These are phyloP conservation scores for Phoenix dactylifera DNA, from an alignment of 176 grass and related monocot genomes.

Conservation along the genomic window DNA sequence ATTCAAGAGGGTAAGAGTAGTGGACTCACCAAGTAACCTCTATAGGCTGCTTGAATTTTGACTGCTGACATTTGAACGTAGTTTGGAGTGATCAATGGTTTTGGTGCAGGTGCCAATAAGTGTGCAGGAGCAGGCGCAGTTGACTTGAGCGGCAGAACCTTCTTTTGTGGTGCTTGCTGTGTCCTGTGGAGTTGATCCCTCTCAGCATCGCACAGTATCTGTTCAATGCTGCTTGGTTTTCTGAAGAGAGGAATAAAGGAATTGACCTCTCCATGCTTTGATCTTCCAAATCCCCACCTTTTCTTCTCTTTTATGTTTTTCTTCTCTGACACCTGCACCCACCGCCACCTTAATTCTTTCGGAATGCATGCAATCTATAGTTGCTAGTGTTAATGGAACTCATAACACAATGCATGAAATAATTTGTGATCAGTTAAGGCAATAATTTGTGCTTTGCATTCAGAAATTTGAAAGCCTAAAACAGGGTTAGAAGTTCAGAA, in stretches of 20 bases:
- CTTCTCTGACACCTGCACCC: constrained; percentile 15
- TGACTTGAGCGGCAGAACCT: constrained; percentile 5
- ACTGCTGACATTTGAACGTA: constrained; percentile 31
- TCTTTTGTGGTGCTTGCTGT: constrained; percentile 21
- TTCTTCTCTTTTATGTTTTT: constrained; percentile 55
- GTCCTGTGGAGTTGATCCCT: constrained; percentile 42
- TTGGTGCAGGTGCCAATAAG: constrained; percentile 13
- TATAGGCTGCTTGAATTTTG: constrained; percentile 68
- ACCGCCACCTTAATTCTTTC: background rate
- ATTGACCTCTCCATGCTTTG: constrained; percentile 36
- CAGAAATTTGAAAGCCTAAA: too few relatives aligned
- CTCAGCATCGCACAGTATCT: constrained; percentile 83
- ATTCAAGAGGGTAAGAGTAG: too few relatives aligned
- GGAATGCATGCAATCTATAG: background rate
- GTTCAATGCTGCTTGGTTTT: constrained; percentile 96
- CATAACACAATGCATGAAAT: too few relatives aligned
- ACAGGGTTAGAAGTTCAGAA: too few relatives aligned
- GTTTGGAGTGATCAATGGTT: background rate
- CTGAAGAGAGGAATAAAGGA: constrained; percentile 71
- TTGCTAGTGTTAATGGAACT: too few relatives aligned
- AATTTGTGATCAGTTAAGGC: too few relatives aligned
- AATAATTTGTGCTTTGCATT: too few relatives aligned
- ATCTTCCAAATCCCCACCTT: constrained; percentile 68
- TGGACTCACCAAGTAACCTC: constrained; percentile 49
- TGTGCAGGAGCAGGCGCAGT: too few relatives aligned